Evolutionary conservation across 768 basidiomycete species (phyloP).

Genomic region (Phanerochaete carnosa): DNA sequence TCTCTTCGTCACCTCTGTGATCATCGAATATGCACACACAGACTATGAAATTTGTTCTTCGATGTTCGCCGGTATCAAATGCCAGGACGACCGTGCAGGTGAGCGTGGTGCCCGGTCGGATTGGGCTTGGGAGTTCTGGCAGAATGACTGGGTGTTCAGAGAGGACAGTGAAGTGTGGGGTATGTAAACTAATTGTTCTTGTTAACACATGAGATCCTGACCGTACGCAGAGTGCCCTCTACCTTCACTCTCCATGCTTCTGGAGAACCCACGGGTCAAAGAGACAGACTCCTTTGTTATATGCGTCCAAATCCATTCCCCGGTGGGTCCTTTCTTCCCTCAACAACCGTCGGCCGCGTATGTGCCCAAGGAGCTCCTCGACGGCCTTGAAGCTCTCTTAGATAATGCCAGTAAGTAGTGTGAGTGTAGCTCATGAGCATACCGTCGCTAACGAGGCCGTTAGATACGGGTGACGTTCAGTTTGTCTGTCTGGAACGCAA

Average conservation of each 20-base stretch:
- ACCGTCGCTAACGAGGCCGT: not conserved
- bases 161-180: slow-evolving; percentile 74
- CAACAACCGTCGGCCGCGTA: slow-evolving; percentile 63
- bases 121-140: slow-evolving; percentile 75
- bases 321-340: slow-evolving; percentile 49
- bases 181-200: slow-evolving; percentile 26
- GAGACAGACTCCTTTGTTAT: slow-evolving; percentile 70
- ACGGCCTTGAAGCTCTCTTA: slow-evolving; percentile 66
- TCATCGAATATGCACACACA: slow-evolving; percentile 56
- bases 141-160: slow-evolving; percentile 68
- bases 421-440: not conserved
- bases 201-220: not conserved
- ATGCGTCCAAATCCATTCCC: slow-evolving; percentile 72
- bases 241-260: slow-evolving; percentile 56
- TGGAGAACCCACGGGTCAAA: slow-evolving; percentile 55
- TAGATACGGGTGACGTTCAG: slow-evolving; percentile 73
- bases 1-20: slow-evolving; percentile 63
- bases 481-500: slow-evolving; percentile 67
- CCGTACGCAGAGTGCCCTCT: slow-evolving; percentile 51
- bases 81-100: slow-evolving; percentile 55
- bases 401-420: slow-evolving; percentile 61
- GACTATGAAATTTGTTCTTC: slow-evolving; percentile 60
- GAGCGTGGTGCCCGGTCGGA: slow-evolving; percentile 62
- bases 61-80: slow-evolving; percentile 73
- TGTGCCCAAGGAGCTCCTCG: slow-evolving; percentile 63